Conservation (phyloP, 352 stramenopile genomes). For the Phytophthora litchii region DNA sequence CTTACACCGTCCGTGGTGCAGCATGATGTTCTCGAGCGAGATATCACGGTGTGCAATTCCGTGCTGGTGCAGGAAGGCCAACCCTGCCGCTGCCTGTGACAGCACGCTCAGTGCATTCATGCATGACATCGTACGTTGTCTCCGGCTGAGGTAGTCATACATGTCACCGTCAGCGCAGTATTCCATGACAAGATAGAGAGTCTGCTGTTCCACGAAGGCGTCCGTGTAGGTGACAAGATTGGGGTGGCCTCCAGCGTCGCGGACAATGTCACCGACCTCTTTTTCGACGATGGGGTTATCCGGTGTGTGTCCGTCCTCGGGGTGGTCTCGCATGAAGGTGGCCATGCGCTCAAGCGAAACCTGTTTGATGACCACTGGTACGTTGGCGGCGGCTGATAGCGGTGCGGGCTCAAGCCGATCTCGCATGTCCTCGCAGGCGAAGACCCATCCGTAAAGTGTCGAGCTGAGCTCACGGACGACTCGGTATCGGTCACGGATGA, state of each 20-base stretch:
- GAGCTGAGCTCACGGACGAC: constrained; percentile 35
- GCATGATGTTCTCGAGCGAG: constrained; percentile 58
- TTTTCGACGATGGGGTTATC: constrained; percentile 51
- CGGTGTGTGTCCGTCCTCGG: constrained; percentile 8
- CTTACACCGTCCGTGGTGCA: constrained; percentile 43
- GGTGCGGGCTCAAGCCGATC: neutral
- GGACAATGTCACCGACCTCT: constrained; percentile 33
- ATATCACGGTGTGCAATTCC: constrained; percentile 52
- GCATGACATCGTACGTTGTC: constrained; percentile 15
- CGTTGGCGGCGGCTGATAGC: neutral
- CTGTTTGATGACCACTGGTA: constrained; percentile 47
- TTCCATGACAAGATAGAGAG: constrained; percentile 51
- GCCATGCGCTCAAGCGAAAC: constrained; percentile 37
- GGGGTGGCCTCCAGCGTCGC: constrained; percentile 32
- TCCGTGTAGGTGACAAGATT: constrained; percentile 48
- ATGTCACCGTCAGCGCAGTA: constrained; percentile 36
- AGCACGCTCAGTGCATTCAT: constrained; percentile 34
- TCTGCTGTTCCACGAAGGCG: constrained; percentile 45
- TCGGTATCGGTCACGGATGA: constrained; percentile 33
- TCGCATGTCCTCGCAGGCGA: constrained; percentile 43
- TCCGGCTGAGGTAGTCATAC: constrained; percentile 26
- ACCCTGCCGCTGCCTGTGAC: constrained; percentile 21
- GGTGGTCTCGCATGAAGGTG: constrained; percentile 22
- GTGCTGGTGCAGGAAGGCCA: constrained; percentile 32
- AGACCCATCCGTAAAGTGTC: constrained; percentile 56